phyloP scores from a whole-genome alignment of 2,329 filamentous ascomycete genomes.

The Claviceps capensis region DNA sequence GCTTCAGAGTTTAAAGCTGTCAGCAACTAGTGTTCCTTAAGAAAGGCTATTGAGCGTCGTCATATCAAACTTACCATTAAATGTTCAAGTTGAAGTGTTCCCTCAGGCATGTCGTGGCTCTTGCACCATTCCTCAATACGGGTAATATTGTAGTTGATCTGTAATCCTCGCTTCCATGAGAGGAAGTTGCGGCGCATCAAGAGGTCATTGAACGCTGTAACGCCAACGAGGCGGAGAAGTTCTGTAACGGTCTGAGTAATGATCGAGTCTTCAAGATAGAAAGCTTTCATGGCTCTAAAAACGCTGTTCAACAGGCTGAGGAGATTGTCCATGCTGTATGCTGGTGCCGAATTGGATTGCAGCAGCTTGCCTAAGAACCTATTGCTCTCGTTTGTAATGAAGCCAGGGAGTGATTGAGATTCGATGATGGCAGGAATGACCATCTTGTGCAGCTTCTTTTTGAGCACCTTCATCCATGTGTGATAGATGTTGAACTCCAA shows the following conservation, averaged over 20 bases:
- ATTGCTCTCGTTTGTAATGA: conserved; percentile 97
- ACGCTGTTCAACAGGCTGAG: conserved; percentile 92
- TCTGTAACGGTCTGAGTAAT: conserved; percentile 93
- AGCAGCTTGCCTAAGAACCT: conserved; percentile 95
- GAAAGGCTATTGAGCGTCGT: conserved; percentile 4
- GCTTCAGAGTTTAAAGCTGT: conserved; percentile 18
- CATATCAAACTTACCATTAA: conserved; percentile 55
- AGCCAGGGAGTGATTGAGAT: conserved; percentile 92
- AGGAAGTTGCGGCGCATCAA: conserved; percentile 97
- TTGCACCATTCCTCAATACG: conserved; percentile 99
- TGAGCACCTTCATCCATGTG: conserved; percentile 99
- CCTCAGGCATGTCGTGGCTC: conserved; percentile 98
- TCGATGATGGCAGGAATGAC: conserved; percentile 98
- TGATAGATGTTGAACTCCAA: conserved; percentile 99
- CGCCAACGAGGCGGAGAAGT: conserved; percentile 80
- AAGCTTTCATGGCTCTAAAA: conserved; percentile 97
- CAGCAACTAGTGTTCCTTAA: conserved; percentile 27
- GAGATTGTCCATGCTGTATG: conserved; percentile 99
- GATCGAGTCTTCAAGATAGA: conserved; percentile 92
- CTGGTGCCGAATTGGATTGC: conserved; percentile 75
- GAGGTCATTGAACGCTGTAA: conserved; percentile 96
- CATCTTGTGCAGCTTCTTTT: conserved; percentile 99
- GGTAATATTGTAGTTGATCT: conserved; percentile 99
- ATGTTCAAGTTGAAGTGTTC: conserved; percentile 92
- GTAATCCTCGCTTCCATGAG: conserved; percentile 96